These are phyloP conservation scores for Penicillium italicum DNA, from an alignment of 2,329 filamentous ascomycete genomes.

Conservation along the genomic window DNA sequence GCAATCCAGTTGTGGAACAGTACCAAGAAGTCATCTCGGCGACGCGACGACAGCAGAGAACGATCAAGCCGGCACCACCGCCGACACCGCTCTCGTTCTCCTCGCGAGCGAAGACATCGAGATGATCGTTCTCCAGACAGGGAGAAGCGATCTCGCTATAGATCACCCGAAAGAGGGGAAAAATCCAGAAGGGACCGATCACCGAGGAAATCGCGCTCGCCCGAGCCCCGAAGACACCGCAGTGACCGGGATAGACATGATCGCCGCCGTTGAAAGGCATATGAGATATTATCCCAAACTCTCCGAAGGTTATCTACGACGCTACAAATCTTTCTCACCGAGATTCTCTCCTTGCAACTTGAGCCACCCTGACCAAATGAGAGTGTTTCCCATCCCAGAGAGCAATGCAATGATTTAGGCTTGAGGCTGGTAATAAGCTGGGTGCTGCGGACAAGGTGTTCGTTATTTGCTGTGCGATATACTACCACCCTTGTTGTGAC, in stretches of 20 bases:
- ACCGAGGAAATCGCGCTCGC: conserved; percentile 29
- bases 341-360: background rate
- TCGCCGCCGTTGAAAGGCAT: conserved; percentile 25
- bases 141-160: conserved; percentile 25
- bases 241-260: conserved; percentile 32
- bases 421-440: background rate
- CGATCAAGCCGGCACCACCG: conserved; percentile 42
- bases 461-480: background rate
- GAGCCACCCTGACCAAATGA: background rate
- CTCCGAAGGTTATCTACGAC: background rate
- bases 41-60: conserved; percentile 37
- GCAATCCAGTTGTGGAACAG: conserved; percentile 59
- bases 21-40: conserved; percentile 44
- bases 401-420: background rate
- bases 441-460: background rate
- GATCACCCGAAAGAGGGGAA: conserved; percentile 28
- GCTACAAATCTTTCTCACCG: background rate
- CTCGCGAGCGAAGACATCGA: conserved; percentile 29
- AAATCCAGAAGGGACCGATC: conserved; percentile 28
- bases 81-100: conserved; percentile 42
- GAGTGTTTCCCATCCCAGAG: background rate
- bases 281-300: background rate
- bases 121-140: conserved; percentile 27
- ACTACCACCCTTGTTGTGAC: background rate
- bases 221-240: conserved; percentile 25